phyloP scores from a whole-genome alignment of 805 yeast species.

The Wickerhamiella musiphila region DNA sequence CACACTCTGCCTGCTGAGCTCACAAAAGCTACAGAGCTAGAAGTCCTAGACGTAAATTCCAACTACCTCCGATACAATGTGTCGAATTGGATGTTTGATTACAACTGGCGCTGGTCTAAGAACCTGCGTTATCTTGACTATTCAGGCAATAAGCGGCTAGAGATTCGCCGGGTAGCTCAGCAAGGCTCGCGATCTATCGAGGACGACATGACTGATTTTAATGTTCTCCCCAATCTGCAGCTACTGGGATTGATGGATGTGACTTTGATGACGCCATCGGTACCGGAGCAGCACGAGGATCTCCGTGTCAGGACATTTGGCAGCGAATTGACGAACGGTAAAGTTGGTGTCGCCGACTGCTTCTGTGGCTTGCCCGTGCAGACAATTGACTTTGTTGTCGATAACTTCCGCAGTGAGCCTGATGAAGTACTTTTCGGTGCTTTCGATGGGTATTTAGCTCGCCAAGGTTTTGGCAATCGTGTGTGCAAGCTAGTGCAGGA shows the following conservation, averaged over 20 bases:
- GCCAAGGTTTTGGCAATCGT: conserved; percentile 26
- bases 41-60: conserved; percentile 75
- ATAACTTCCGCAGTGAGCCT: conserved; percentile 70
- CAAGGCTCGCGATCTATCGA: conserved; percentile 17
- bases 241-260: conserved; percentile 88
- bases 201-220: conserved; percentile 39
- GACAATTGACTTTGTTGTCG: conserved; percentile 71
- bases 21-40: conserved; percentile 44
- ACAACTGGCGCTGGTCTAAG: conserved; percentile 89
- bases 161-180: conserved; percentile 36
- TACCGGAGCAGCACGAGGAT: conserved; percentile 74
- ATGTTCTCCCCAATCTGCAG: conserved; percentile 50
- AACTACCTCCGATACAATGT: conserved; percentile 82
- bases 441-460: conserved; percentile 55
- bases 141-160: conserved; percentile 83
- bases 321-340: conserved; percentile 53
- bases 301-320: conserved; percentile 84
- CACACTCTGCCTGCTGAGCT: conserved; percentile 80
- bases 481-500: conserved; percentile 59
- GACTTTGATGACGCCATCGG: conserved; percentile 70
- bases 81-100: conserved; percentile 86
- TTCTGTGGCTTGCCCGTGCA: conserved; percentile 56
- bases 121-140: conserved; percentile 66
- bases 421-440: conserved; percentile 67
- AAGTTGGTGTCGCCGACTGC: conserved; percentile 84